phyloP scores from a whole-genome alignment of 1,139 yeast genomes.

The Suhomyces wounanorum region DNA sequence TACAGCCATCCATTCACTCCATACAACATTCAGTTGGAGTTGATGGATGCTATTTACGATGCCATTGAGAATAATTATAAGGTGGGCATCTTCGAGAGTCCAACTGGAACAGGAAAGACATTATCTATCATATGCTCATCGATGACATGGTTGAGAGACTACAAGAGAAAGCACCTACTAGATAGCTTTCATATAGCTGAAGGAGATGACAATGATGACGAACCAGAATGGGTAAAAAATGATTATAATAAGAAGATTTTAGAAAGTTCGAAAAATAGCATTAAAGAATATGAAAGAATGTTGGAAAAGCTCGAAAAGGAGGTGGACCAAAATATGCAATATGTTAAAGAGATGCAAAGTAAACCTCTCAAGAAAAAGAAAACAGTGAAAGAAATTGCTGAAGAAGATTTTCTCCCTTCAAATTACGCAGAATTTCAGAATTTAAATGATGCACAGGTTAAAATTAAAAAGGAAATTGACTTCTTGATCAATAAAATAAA shows the following conservation, averaged over 20 bases:
- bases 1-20: conserved; percentile 83
- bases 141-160: conserved; percentile 79
- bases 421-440: conserved; percentile 35
- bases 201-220: conserved; percentile 44
- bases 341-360: conserved; percentile 11
- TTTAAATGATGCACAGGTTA: conserved; percentile 23
- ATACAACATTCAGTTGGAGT: conserved; percentile 71
- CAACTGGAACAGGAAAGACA: conserved; percentile 96
- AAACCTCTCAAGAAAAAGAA: not conserved
- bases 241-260: conserved; percentile 40
- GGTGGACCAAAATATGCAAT: conserved; percentile 17
- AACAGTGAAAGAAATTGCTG: conserved; percentile 14
- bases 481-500: conserved; percentile 43
- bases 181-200: conserved; percentile 28
- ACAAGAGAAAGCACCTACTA: conserved; percentile 44
- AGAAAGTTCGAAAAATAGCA: conserved; percentile 30
- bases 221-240: conserved; percentile 61
- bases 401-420: conserved; percentile 39
- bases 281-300: conserved; percentile 44
- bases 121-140: conserved; percentile 83
- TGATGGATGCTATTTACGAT: conserved; percentile 74
- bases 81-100: conserved; percentile 86
- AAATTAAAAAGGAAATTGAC: conserved; percentile 46
- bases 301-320: conserved; percentile 29
- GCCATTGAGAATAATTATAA: conserved; percentile 60